Conservation (phyloP, 73 alveolate genomes). For the Strombidium stylifer region DNA sequence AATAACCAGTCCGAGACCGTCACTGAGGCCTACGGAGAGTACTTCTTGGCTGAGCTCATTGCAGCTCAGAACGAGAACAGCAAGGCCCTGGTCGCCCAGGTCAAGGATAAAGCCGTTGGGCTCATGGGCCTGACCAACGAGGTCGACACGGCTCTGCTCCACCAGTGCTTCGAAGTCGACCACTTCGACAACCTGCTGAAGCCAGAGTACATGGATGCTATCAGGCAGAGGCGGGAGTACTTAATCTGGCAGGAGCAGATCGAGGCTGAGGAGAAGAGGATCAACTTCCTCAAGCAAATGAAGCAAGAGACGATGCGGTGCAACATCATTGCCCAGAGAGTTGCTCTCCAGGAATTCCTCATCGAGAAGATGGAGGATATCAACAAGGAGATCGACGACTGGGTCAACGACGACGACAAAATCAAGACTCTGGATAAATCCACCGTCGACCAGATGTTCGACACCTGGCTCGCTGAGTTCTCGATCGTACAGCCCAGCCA, state of each 20-base stretch:
- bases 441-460: conserved; percentile 79
- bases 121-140: conserved; percentile 92
- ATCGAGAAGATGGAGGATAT: conserved; percentile 76
- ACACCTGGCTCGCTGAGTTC: conserved; percentile 76
- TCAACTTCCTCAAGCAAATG: conserved; percentile 70
- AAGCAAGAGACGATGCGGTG: conserved; percentile 96
- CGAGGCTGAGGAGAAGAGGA: conserved; percentile 69
- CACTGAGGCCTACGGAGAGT: conserved; percentile 88
- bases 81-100: conserved; percentile 97
- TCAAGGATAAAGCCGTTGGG: conserved; percentile 98
- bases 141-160: conserved; percentile 90
- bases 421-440: conserved; percentile 71
- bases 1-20: conserved; percentile 82
- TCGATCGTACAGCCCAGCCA: conserved; percentile 71
- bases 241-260: conserved; percentile 72
- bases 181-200: conserved; percentile 92
- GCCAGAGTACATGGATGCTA: conserved; percentile 97
- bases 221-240: conserved; percentile 82
- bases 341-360: conserved; percentile 87
- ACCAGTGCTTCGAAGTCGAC: conserved; percentile 95
- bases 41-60: conserved; percentile 87
- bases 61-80: conserved; percentile 91
- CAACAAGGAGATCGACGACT: conserved; percentile 64
- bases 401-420: conserved; percentile 63
- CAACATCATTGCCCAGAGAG: conserved; percentile 95